A percentile compares a stretch with the other conserved stretches of the same genome.
phyloP scores from a whole-genome alignment of 371 early-diverging fungal genomes.

The Actinomortierella wolfii region DNA sequence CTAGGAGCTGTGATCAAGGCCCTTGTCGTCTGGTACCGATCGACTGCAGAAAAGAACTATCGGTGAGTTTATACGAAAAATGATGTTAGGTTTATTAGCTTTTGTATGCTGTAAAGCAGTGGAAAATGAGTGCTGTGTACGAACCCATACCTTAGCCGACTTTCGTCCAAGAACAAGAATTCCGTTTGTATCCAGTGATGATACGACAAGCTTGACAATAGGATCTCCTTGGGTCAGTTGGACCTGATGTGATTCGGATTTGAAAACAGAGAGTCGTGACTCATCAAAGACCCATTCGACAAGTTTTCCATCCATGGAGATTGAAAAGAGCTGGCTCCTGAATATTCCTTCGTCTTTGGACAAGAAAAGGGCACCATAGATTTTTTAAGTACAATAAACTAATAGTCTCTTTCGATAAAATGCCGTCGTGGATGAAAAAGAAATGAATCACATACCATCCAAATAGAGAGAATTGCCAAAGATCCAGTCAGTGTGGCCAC shows the following conservation, averaged over 20 bases:
- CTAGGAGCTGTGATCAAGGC: too few relatives aligned
- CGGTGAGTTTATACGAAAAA: too few relatives aligned
- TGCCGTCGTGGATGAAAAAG: neutral
- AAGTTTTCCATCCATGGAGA: slow-evolving; percentile 52
- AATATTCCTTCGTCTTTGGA: slow-evolving; percentile 16
- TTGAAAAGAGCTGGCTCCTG: slow-evolving; percentile 43
- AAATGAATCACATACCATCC: slow-evolving; percentile 50
- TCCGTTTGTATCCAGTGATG: too few relatives aligned
- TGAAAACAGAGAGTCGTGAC: neutral
- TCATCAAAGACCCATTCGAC: slow-evolving; percentile 59
- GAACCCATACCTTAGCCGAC: too few relatives aligned
- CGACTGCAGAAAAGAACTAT: too few relatives aligned
- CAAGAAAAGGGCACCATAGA: neutral
- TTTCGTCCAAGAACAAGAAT: too few relatives aligned
- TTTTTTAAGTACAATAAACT: too few relatives aligned
- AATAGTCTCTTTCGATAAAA: too few relatives aligned
- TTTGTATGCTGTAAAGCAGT: too few relatives aligned
- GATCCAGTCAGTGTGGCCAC: slow-evolving; percentile 70
- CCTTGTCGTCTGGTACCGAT: too few relatives aligned
- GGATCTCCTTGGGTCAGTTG: slow-evolving; percentile 48
- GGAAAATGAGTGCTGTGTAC: too few relatives aligned
- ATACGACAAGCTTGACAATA: neutral
- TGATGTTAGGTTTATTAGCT: too few relatives aligned
- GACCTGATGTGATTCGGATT: slow-evolving; percentile 15
- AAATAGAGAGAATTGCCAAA: slow-evolving; percentile 61